These are phyloP conservation scores for Corylus heterophylla DNA, from an alignment of 306 rosid species.

Conservation along the genomic window DNA sequence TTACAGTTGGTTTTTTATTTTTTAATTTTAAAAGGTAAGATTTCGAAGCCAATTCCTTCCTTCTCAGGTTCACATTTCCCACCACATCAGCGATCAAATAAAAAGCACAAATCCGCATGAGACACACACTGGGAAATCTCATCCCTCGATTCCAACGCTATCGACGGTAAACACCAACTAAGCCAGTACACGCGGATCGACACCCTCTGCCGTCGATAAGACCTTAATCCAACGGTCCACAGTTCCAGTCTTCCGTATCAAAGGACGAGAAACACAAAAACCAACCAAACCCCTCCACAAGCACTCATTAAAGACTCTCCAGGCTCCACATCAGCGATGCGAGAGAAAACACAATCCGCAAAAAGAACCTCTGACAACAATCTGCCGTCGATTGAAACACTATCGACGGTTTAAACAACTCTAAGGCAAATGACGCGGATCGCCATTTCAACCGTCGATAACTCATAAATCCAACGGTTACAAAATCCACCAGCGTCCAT, in stretches of 20 bases:
- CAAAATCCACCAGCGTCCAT: background rate
- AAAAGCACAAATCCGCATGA: too few species aligned
- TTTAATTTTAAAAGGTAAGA: too few species aligned
- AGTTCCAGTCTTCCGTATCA: background rate
- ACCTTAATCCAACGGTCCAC: background rate
- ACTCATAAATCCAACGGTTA: background rate
- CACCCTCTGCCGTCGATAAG: background rate
- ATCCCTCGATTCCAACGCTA: too few species aligned
- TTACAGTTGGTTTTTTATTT: too few species aligned
- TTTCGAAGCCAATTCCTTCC: too few species aligned
- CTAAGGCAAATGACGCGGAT: background rate
- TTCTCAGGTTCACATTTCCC: too few species aligned
- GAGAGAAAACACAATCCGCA: background rate
- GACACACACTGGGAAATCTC: too few species aligned
- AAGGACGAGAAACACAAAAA: background rate
- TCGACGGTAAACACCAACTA: too few species aligned
- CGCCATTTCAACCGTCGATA: background rate
- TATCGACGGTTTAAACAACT: background rate
- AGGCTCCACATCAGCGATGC: slow-evolving; percentile 2
- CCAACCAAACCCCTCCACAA: background rate
- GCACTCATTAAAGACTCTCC: background rate
- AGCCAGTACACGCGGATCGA: background rate
- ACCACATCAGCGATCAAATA: too few species aligned
- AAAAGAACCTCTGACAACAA: background rate
- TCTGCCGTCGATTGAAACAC: background rate